Base-by-base conservation (phyloP, 768 basidiomycete genomes). In the Auricularia sp. region DNA sequence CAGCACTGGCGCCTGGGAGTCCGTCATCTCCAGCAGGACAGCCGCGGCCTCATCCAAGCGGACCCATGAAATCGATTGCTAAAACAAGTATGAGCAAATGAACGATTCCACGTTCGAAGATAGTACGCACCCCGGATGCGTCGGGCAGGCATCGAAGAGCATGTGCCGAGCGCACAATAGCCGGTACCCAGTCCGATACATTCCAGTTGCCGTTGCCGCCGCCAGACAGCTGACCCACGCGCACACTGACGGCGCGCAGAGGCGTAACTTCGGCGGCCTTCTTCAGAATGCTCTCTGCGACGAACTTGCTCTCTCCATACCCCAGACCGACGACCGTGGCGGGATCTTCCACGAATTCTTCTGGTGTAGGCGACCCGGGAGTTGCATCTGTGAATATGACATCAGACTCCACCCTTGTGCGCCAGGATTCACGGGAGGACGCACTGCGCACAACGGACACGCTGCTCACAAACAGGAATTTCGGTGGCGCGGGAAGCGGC, bases 281-380 rank as follows among this genome's bases (percentile, higher is more conserved):
- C 33, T 69, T 62, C 8, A 83, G 74, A 7, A 82, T 70, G 73
- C 76, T 68, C 69, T 34, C 44, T 5, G 44, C 65, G 68, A 61
- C 77, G 73, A 77, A 79, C 70, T 84, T 84, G 0, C 74, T 70
- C 64, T 81, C 81, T 12, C 78, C 74, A 60, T 83, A 83, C 0
- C 82, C 83, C 16, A 64, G 66, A 1, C 56, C 56, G 1, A 34
- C 56, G 16, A 59, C 56, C 8, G 18, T 5, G 1, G 23, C 11
- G 4, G 34, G 16, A 59, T 59, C 56, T 12, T 59, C 56, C 8
- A 59, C 34, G 3, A 29, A 59, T 6, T 14, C 33, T 35, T 59
- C 56, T 10, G 56, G 21, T 10, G 56, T 59, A 18, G 56, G 56
- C 23, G 21, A 29, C 11, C 56, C 56, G 23, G 23, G 29, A 10